A percentile compares a stretch with the other conserved stretches of the same genome.
Evolutionary conservation across 2,329 filamentous ascomycete species (phyloP).

Genomic region (Mollisia scopiformis): DNA sequence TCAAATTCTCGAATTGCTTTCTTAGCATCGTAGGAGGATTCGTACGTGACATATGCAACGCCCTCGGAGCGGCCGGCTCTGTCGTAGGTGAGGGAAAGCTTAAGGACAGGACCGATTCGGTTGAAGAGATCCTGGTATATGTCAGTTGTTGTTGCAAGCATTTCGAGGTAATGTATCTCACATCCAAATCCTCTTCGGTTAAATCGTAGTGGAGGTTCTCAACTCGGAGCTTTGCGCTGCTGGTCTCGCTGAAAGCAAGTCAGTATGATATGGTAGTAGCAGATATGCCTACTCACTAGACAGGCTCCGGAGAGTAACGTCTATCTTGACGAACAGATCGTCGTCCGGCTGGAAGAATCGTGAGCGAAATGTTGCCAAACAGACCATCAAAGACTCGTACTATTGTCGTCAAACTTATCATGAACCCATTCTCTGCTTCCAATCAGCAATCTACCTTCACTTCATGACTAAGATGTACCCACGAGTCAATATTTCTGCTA

Average conservation of each 20-base stretch:
- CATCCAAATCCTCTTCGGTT: conserved; percentile 80
- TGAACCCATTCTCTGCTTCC: conserved; percentile 84
- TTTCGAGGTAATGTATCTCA: conserved; percentile 43
- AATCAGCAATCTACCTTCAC: conserved; percentile 10
- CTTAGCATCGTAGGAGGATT: conserved; percentile 69
- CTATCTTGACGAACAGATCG: conserved; percentile 30
- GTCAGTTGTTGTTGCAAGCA: conserved; percentile 14
- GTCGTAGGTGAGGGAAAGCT: conserved; percentile 78
- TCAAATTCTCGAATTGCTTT: conserved; percentile 81
- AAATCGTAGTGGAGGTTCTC: conserved; percentile 94
- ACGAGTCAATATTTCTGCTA: conserved; percentile 72
- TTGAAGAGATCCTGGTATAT: conserved; percentile 72
- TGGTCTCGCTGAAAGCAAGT: conserved; percentile 44
- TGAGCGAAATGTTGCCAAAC: conserved; percentile 22
- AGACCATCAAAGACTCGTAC: conserved; percentile 38
- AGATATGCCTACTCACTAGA: conserved; percentile 27
- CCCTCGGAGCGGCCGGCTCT: conserved; percentile 87
- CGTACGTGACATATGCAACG: conserved; percentile 82
- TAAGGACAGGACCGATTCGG: conserved; percentile 72
- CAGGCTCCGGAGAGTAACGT: conserved; percentile 35
- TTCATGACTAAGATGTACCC: conserved; percentile 35
- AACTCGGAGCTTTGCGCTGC: conserved; percentile 74
- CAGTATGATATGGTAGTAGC: conserved; percentile 8
- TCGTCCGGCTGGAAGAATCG: conserved; percentile 29
- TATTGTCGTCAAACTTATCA: conserved; percentile 81